A percentile compares a stretch with the other conserved stretches of the same genome.
Evolutionary conservation across 1,284 basidiomycete genomes (phyloP).

Genomic region (Fereydounia khargensis): DNA sequence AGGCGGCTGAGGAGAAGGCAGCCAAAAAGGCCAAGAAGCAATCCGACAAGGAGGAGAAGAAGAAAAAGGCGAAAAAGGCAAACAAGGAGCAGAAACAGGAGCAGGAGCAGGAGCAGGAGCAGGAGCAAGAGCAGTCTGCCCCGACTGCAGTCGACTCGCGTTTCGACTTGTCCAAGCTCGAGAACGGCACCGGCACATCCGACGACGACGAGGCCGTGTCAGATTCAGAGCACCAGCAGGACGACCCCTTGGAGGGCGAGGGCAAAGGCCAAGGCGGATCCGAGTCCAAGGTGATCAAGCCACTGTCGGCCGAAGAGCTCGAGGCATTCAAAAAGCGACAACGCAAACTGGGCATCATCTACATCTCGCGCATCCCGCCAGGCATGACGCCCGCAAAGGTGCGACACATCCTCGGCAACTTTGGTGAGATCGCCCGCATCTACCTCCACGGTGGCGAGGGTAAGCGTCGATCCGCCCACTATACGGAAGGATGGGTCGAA

Average conservation of each 20-base stretch:
- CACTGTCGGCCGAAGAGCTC: conserved; percentile 36
- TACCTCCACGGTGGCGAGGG: conserved; percentile 46
- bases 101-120: conserved; percentile 41
- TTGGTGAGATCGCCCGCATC: conserved; percentile 53
- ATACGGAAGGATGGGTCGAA: conserved; percentile 97
- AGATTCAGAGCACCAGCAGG: conserved; percentile 23
- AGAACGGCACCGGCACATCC: background rate
- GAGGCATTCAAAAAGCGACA: conserved; percentile 48
- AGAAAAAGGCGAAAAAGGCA: conserved; percentile 52
- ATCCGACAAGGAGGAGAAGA: conserved; percentile 9
- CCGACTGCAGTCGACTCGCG: background rate
- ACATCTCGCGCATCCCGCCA: conserved; percentile 94
- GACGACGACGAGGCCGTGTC: background rate
- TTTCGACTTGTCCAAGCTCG: background rate
- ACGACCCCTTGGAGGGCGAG: conserved; percentile 31
- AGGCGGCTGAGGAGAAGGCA: background rate
- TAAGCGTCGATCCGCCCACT: conserved; percentile 66
- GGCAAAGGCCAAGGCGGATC: too few species aligned
- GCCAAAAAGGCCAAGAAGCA: conserved; percentile 8
- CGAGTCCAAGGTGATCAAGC: conserved; percentile 34
- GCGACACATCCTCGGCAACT: conserved; percentile 65
- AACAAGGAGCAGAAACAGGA: conserved; percentile 10
- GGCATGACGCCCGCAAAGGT: conserved; percentile 98
- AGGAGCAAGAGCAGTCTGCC: conserved; percentile 42
- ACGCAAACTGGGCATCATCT: conserved; percentile 70